phyloP scores from a whole-genome alignment of 2,329 filamentous ascomycete species.

The Diaporthe citriasiana region DNA sequence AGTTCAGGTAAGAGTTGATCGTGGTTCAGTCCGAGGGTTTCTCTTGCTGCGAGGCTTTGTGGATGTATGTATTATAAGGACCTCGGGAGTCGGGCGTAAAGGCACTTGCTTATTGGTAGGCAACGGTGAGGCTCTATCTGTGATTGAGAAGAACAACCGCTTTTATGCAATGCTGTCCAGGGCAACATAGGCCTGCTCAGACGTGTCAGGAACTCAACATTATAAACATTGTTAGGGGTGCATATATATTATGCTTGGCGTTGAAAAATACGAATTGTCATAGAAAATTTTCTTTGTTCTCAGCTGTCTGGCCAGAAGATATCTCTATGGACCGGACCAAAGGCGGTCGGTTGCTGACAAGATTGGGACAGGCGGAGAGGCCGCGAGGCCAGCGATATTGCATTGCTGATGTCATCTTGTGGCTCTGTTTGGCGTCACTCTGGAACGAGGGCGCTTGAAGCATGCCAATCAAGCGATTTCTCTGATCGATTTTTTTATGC shows the following conservation, averaged over 20 bases:
- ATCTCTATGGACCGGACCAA: not conserved
- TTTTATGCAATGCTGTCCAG: not conserved
- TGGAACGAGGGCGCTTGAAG: not conserved
- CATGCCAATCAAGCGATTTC: not conserved
- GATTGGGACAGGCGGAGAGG: not conserved
- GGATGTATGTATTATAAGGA: not conserved
- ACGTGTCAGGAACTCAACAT: not conserved
- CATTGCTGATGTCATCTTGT: not conserved
- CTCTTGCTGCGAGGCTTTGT: not conserved
- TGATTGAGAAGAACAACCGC: not conserved
- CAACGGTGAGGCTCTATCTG: not conserved
- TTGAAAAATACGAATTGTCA: too few species aligned
- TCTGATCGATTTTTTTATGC: not conserved
- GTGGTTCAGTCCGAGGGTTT: not conserved
- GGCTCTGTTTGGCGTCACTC: not conserved
- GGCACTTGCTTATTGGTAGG: not conserved
- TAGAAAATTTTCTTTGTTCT: not conserved
- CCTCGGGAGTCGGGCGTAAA: too few species aligned
- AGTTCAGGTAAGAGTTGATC: not conserved
- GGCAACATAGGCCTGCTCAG: not conserved
- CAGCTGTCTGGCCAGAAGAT: not conserved
- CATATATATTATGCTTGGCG: not conserved
- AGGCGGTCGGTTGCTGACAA: slow-evolving; percentile 4
- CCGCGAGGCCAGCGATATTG: not conserved
- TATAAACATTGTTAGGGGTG: not conserved